A percentile compares a stretch with the other conserved stretches of the same genome.
Evolutionary conservation across 1,284 basidiomycete genomes (phyloP).

Genomic region (Naganishia sp.): DNA sequence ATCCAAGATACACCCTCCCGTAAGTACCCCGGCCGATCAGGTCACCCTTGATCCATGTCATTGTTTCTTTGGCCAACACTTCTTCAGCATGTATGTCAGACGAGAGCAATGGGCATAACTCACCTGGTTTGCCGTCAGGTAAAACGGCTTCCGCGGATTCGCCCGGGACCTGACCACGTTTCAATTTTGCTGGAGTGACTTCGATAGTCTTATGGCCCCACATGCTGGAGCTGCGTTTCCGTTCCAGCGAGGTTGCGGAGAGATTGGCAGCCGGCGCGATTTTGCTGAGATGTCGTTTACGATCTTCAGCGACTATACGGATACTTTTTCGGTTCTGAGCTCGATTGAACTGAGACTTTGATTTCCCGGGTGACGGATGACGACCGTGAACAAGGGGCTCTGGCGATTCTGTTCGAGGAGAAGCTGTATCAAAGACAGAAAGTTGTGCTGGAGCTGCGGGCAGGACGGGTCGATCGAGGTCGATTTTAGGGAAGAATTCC

Average conservation of each 20-base stretch:
- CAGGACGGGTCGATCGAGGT: slow-evolving; percentile 93
- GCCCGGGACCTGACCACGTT: slow-evolving; percentile 57
- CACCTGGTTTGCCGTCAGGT: slow-evolving; percentile 27
- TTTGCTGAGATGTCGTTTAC: slow-evolving; percentile 56
- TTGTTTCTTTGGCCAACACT: slow-evolving; percentile 64
- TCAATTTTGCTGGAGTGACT: slow-evolving; percentile 69
- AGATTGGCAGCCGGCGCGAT: slow-evolving; percentile 57
- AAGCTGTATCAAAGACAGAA: slow-evolving; percentile 58
- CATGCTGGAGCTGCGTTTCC: slow-evolving; percentile 88
- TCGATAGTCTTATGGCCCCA: slow-evolving; percentile 95
- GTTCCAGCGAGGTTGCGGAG: slow-evolving; percentile 59
- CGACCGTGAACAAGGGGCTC: slow-evolving; percentile 24
- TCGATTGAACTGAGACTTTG: slow-evolving; percentile 44
- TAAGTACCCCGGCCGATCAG: slow-evolving; percentile 96
- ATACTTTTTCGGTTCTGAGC: slow-evolving; percentile 71
- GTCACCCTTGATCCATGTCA: slow-evolving; percentile 98
- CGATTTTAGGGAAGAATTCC: slow-evolving; percentile 93
- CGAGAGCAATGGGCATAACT: slow-evolving; percentile 28
- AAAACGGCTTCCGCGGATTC: slow-evolving; percentile 60
- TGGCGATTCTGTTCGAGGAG: slow-evolving; percentile 44
- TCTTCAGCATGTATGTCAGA: background rate
- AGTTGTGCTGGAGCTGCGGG: slow-evolving; percentile 65
- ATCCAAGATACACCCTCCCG: slow-evolving; percentile 90
- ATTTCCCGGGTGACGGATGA: slow-evolving; percentile 37
- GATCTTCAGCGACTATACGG: slow-evolving; percentile 76